Conservation (phyloP, 2,329 filamentous ascomycete genomes). For the Colletotrichum musicola region DNA sequence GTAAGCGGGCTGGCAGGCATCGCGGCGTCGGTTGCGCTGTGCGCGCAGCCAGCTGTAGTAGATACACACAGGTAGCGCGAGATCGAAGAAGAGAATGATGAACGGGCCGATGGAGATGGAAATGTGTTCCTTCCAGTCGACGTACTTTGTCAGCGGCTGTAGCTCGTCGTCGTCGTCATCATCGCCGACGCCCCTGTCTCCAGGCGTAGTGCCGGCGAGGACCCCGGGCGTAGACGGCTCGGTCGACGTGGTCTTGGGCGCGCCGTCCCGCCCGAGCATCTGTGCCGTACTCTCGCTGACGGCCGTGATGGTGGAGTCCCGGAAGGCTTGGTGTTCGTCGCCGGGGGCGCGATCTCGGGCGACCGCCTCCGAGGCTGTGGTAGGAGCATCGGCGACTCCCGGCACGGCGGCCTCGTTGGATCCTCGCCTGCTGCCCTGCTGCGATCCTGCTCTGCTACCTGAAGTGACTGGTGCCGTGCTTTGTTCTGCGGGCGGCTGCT, state of each 20-base stretch:
- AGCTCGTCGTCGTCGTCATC: conserved; percentile 30
- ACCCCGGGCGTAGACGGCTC: conserved; percentile 28
- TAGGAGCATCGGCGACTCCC: conserved; percentile 30
- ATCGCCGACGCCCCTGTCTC: not conserved
- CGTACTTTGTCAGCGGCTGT: conserved; percentile 36
- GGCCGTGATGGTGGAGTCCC: conserved; percentile 34
- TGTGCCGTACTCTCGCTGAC: conserved; percentile 35
- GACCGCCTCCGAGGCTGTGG: conserved; percentile 1
- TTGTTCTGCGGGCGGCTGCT: not conserved
- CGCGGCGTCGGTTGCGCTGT: conserved; percentile 30
- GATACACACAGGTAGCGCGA: conserved; percentile 32
- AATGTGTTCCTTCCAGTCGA: conserved; percentile 36
- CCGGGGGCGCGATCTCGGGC: conserved; percentile 25
- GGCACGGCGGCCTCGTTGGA: conserved; percentile 24
- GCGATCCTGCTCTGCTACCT: conserved; percentile 5
- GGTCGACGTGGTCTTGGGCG: conserved; percentile 29
- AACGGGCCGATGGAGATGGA: conserved; percentile 37
- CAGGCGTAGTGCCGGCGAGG: conserved; percentile 12
- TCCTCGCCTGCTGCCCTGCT: conserved; percentile 23
- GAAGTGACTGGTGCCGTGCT: conserved; percentile 20
- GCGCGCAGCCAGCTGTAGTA: conserved; percentile 37
- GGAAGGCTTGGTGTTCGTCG: conserved; percentile 33
- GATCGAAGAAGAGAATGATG: conserved; percentile 37
- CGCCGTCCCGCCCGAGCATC: conserved; percentile 22
- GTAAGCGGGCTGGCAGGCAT: conserved; percentile 22